A percentile compares a stretch with the other conserved stretches of the same genome.
phyloP scores from a whole-genome alignment of 2,329 filamentous ascomycete genomes.

The Chaetomium olivaceum region DNA sequence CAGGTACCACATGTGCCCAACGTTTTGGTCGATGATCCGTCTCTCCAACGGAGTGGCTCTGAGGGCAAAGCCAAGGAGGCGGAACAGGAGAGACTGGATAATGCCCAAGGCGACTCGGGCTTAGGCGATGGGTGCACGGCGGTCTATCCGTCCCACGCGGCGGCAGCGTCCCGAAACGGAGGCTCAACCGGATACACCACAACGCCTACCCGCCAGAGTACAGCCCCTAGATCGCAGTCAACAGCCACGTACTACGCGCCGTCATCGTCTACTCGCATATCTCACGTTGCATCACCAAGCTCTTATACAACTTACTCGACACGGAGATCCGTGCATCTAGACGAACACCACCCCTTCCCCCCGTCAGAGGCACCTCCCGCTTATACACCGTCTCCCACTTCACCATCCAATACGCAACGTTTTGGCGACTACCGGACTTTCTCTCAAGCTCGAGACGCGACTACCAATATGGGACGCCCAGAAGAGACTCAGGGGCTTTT shows the following conservation, averaged over 20 bases:
- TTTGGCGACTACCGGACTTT: constrained; percentile 47
- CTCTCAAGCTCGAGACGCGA: constrained; percentile 25
- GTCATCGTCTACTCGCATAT: constrained; percentile 26
- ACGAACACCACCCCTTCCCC: constrained; percentile 17
- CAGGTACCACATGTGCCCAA: constrained; percentile 50
- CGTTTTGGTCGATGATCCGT: constrained; percentile 52
- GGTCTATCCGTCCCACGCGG: constrained; percentile 11
- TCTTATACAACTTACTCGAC: constrained; percentile 30
- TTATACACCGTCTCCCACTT: constrained; percentile 47
- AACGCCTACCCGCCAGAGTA: constrained; percentile 9
- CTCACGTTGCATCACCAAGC: constrained; percentile 17
- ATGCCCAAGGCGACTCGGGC: constrained; percentile 35
- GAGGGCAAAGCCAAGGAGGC: constrained; percentile 49
- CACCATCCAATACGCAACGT: constrained; percentile 32
- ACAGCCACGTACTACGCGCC: constrained; percentile 31
- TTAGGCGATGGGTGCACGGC: background rate
- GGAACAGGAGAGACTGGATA: constrained; percentile 41
- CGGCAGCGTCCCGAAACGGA: constrained; percentile 13
- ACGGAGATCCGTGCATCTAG: constrained; percentile 29
- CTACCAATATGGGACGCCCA: constrained; percentile 44
- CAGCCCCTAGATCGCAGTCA: constrained; percentile 14
- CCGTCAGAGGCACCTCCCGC: constrained; percentile 51
- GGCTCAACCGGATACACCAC: constrained; percentile 3
- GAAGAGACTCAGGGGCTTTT: constrained; percentile 49
- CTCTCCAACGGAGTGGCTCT: constrained; percentile 40